Conservation (phyloP, 371 early-diverging fungal genomes). For the Mucor piriformis region DNA sequence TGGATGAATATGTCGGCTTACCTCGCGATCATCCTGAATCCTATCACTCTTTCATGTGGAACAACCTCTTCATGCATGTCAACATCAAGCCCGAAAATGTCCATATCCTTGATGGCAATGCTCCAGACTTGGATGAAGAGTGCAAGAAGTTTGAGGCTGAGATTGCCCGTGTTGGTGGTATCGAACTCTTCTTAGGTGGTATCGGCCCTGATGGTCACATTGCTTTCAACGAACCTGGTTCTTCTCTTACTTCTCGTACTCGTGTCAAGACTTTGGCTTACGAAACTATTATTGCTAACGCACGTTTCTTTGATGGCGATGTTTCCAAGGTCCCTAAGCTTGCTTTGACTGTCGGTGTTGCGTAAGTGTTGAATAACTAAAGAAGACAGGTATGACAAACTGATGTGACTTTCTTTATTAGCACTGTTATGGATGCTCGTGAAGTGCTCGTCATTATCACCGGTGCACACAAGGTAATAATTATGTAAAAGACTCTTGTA, state of each 20-base stretch:
- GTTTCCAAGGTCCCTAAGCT: constrained; percentile 85
- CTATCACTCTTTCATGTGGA: constrained; percentile 90
- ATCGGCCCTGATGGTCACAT: constrained; percentile 91
- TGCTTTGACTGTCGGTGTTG: constrained; percentile 86
- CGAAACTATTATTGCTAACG: constrained; percentile 88
- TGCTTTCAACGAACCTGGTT: constrained; percentile 89
- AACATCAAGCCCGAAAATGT: constrained; percentile 80
- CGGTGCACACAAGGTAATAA: constrained; percentile 80
- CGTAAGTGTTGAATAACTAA: constrained; percentile 44
- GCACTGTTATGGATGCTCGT: constrained; percentile 85
- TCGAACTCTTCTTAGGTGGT: constrained; percentile 38
- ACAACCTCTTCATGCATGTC: constrained; percentile 81
- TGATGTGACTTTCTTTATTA: constrained; percentile 20
- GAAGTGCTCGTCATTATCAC: constrained; percentile 87
- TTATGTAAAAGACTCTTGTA: constrained; percentile 21
- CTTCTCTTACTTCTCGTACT: constrained; percentile 81
- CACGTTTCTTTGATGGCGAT: constrained; percentile 85
- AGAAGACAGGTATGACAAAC: neutral
- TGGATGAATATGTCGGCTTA: constrained; percentile 66
- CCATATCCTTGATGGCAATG: constrained; percentile 83
- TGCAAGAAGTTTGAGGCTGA: constrained; percentile 78
- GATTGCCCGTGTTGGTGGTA: constrained; percentile 71
- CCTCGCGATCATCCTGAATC: constrained; percentile 79
- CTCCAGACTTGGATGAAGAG: constrained; percentile 76
- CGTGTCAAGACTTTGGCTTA: constrained; percentile 87